Base-by-base conservation (phyloP, 2,329 filamentous ascomycete genomes). In the Colletotrichum phormii region DNA sequence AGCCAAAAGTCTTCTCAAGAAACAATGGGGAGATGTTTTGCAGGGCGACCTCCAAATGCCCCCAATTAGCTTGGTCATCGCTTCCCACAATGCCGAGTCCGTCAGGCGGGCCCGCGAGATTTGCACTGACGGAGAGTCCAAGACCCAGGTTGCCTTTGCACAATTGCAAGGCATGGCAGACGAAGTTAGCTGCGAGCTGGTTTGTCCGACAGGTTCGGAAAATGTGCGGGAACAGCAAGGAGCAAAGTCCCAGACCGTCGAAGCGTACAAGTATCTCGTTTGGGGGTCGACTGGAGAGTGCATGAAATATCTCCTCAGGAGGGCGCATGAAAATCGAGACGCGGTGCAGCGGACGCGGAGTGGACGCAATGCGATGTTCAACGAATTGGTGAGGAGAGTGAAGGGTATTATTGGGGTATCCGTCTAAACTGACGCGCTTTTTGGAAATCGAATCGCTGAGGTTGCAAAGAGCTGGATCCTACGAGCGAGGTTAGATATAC, bases 61-160 rank as follows among this genome's bases (percentile, higher is more conserved):
- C 0, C 80, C 81, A 1, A 86, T 92, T 9, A 86, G 86, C 76
- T 78, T 97, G 29, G 90, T 97, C 29, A 86, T 98, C 18, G 95
- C 95, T 7, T 93, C 93, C 1, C 95, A 98, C 84, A 98, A 98
- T 79, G 89, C 89, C 61, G 88, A 89, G 53, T 94, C 93, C 4
- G 92, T 97, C 9, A 84, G 86, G 29, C 86, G 84, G 61, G 89
- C 89, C 15, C 87, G 88, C 29, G 84, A 82, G 13, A 82, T 92
- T 31, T 84, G 89, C 70, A 86, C 86, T 76, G 84, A 73, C 3
- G 84, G 84, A 13, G 79, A 78, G 9, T 83, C 84, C 74, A 82
- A 82, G 78, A 82, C 81, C 0, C 79, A 80, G 29, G 78, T 85
- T 55, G 81, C 82, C 0, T 86, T 84, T 59, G 76, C 78, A 3